phyloP scores from a whole-genome alignment of 169 alveolate species.

The Plasmodium fragile region DNA sequence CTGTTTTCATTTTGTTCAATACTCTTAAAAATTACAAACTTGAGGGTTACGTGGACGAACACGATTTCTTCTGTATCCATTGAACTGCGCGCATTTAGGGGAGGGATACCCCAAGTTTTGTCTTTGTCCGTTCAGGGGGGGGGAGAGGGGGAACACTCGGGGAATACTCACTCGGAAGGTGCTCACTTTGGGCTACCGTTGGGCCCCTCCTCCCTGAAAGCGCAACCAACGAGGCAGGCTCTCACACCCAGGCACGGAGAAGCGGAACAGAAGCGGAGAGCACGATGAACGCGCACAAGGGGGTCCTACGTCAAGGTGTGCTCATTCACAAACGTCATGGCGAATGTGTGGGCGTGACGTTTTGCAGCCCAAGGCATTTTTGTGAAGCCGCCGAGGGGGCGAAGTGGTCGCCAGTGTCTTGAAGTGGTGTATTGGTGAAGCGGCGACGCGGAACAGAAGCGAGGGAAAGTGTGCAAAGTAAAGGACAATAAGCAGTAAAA shows the following conservation, averaged over 20 bases:
- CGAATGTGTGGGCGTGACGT: neutral
- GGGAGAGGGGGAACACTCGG: neutral
- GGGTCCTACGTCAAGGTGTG: neutral
- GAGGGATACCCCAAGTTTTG: neutral
- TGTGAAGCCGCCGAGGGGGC: neutral
- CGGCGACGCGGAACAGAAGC: neutral
- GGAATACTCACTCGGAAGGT: neutral
- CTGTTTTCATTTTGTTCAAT: conserved; percentile 51
- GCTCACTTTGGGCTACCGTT: neutral
- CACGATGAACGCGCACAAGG: neutral
- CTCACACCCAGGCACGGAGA: neutral
- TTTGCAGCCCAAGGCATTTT: neutral
- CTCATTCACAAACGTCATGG: neutral
- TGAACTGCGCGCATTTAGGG: conserved; percentile 13
- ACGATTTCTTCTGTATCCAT: conserved; percentile 62
- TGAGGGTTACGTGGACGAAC: conserved; percentile 48
- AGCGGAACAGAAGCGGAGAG: neutral
- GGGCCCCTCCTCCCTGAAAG: neutral
- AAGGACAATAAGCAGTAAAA: neutral
- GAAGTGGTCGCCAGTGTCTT: neutral
- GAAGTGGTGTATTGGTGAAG: neutral
- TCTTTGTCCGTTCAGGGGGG: neutral
- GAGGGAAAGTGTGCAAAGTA: neutral
- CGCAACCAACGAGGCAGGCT: neutral
- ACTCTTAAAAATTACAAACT: conserved; percentile 43